Evolutionary conservation across 2,329 filamentous ascomycete species (phyloP), one percentile per base, ranked within the genome.

Genomic region (Decorospora gaudefroyi): DNA sequence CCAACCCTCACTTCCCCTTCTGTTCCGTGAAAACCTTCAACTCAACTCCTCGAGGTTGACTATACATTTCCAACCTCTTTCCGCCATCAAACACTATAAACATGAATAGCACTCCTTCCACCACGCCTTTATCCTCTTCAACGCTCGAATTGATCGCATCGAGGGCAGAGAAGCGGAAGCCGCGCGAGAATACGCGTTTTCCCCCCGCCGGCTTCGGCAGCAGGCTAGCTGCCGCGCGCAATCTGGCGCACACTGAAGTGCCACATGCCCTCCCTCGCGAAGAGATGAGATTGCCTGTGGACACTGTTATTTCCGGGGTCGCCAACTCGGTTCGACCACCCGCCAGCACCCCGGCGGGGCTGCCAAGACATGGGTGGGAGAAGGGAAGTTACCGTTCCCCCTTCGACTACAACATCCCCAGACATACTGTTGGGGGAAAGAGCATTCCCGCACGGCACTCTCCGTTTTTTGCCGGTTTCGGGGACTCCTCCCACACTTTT

Each of bases 161-260:
- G n/a, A n/a, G n/a, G n/a, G n/a, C 11, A 15, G 7, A 11, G 26
- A 16, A 3, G 27, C 23, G 19, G 18, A n/a, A 34, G 10, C 25
- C 11, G 4, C 23, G 10, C 37, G 27, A 11, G 11, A 30, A 16
- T 15, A 25, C 15, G 19, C 51, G 38, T 6, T 22, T 13, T 23
- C 15, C 28, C 4, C 16, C 40, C 6, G 11, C 13, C 4, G 39
- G 11, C 7, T 45, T 50, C 23, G 46, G 51, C 3, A 13, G 34
- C 30, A 45, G 42, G 12, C 36, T 52, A 6, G 42, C 46, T 4
- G 23, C 40, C 11, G 51, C 46, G 4, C 51, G 49, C 15, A 40
- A 42, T 11, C 22, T 42, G 11, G 27, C 18, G 11, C 49, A 42
- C 12, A 19, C 31, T 4, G 26, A 43, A n/a, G 42, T 29, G 4